Conservation (phyloP, 176 grass and related monocot genomes). For the Oryza nivara region DNA sequence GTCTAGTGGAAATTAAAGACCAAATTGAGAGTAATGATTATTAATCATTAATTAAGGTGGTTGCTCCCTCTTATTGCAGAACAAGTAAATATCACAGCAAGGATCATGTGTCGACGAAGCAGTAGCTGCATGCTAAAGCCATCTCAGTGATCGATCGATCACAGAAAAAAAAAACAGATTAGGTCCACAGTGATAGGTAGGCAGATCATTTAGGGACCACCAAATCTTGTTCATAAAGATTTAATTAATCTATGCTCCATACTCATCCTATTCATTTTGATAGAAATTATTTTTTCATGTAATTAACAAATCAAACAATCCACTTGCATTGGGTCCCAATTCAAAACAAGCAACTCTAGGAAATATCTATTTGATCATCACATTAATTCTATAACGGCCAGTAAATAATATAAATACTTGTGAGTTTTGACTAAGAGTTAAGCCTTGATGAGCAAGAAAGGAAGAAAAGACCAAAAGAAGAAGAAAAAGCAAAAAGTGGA, state of each 20-base stretch:
- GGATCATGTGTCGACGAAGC: not conserved
- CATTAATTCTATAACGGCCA: not conserved
- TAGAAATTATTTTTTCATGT: not conserved
- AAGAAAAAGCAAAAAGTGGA: not conserved
- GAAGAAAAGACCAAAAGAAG: not conserved
- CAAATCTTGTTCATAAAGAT: not conserved
- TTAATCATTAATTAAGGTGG: not conserved
- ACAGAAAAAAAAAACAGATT: not conserved
- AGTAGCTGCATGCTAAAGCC: not conserved
- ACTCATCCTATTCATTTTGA: not conserved
- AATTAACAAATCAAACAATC: not conserved
- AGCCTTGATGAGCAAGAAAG: slow-evolving; percentile 23
- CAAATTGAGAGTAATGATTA: not conserved
- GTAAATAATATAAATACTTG: not conserved
- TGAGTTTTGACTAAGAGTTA: not conserved
- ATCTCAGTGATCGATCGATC: not conserved
- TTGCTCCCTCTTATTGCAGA: not conserved
- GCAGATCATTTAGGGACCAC: not conserved
- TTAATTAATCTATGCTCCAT: not conserved
- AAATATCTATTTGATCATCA: not conserved
- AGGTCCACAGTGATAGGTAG: not conserved
- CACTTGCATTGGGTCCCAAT: no score
- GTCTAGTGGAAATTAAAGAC: not conserved
- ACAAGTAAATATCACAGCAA: not conserved
- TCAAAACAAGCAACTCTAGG: no score